Evolutionary conservation across 148 eudicot genomes (phyloP).

Genomic region (Beta vulgaris): DNA sequence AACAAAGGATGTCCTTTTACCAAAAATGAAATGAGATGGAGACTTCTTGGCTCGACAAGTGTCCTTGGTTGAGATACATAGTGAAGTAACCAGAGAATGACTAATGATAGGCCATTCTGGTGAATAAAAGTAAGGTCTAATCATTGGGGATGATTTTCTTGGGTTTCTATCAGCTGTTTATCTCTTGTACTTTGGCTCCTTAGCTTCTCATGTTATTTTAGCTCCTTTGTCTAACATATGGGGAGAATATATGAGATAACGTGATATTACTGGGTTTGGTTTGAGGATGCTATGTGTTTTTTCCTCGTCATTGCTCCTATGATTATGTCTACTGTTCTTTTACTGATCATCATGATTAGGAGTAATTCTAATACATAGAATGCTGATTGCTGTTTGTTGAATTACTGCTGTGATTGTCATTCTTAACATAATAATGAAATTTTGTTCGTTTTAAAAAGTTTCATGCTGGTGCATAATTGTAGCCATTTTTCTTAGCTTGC

Average conservation of each 20-base stretch:
- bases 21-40: slow-evolving; percentile 5
- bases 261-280: background rate
- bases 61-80: slow-evolving; percentile 3
- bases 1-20: slow-evolving; percentile 22
- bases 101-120: slow-evolving; percentile 1
- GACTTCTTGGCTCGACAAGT: slow-evolving; percentile 6
- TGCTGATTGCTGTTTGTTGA: background rate
- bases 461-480: background rate
- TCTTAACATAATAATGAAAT: too few relatives aligned
- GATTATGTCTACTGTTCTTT: background rate
- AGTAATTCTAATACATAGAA: background rate
- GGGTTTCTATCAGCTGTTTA: background rate
- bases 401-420: too few relatives aligned
- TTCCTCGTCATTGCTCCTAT: background rate
- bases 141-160: slow-evolving; percentile 14
- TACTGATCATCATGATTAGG: too few relatives aligned
- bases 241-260: background rate
- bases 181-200: background rate
- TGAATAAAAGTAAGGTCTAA: slow-evolving; percentile 17
- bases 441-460: too few relatives aligned
- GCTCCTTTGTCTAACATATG: background rate
- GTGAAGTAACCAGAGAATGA: slow-evolving; percentile 19
- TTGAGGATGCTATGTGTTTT: background rate
- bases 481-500: background rate
- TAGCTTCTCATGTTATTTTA: background rate